Conservation (phyloP, 495 filamentous ascomycete genomes). For the Lindgomyces ingoldianus region DNA sequence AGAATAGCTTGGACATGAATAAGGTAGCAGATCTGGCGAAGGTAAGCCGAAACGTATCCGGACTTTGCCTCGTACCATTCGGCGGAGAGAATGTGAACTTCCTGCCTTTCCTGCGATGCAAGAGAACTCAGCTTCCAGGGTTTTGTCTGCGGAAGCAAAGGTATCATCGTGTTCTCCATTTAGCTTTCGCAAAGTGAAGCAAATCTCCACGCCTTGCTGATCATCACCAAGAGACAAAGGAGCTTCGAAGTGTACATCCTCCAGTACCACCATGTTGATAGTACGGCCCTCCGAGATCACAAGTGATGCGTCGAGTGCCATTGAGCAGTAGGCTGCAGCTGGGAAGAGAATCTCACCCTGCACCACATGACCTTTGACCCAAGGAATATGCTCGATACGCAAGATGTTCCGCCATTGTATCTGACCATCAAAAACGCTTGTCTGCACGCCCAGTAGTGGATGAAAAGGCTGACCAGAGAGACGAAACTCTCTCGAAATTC, state of each 20-base stretch:
- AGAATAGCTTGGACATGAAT: too few relatives aligned
- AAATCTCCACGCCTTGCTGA: background rate
- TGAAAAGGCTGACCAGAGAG: background rate
- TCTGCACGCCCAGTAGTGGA: background rate
- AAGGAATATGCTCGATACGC: background rate
- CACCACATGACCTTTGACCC: background rate
- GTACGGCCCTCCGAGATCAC: background rate
- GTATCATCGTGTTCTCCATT: too few relatives aligned
- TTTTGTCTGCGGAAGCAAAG: too few relatives aligned
- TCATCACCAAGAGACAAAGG: too few relatives aligned
- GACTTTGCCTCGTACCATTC: too few relatives aligned
- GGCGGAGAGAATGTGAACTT: too few relatives aligned
- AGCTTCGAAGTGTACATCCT: background rate
- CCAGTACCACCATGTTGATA: background rate
- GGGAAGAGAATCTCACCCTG: background rate
- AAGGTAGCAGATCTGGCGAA: too few relatives aligned
- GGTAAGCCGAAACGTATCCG: too few relatives aligned
- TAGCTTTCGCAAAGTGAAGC: background rate
- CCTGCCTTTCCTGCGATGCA: too few relatives aligned
- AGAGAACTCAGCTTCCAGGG: too few relatives aligned
- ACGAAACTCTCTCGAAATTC: background rate
- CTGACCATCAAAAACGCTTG: background rate
- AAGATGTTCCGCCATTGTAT: background rate
- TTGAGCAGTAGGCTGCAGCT: background rate
- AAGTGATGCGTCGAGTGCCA: background rate